phyloP scores from a whole-genome alignment of 305 asterid genomes.

The Ilex paraguariensis region DNA sequence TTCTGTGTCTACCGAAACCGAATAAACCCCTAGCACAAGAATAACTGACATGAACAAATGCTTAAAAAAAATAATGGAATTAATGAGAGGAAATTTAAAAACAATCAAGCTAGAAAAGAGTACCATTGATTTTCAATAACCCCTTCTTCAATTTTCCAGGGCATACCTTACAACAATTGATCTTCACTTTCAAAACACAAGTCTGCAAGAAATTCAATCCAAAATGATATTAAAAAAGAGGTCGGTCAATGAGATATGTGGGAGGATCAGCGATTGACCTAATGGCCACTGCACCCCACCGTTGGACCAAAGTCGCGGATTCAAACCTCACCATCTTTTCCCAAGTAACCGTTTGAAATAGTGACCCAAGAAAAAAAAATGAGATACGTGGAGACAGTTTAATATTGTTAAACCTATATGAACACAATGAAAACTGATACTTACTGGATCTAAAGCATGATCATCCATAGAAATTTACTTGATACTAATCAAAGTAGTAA shows the following conservation, averaged over 20 bases:
- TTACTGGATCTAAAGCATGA: slow-evolving; percentile 15
- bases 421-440: background rate
- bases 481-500: too few species aligned
- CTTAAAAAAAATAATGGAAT: too few species aligned
- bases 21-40: slow-evolving; percentile 26
- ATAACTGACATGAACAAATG: background rate
- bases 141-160: slow-evolving; percentile 18
- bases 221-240: background rate
- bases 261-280: too few species aligned
- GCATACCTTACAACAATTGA: slow-evolving; percentile 33
- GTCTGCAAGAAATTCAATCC: background rate
- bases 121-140: slow-evolving; percentile 36
- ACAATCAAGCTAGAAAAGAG: background rate
- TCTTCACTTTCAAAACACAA: slow-evolving; percentile 26
- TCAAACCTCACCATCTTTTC: too few species aligned
- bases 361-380: too few species aligned
- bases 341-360: too few species aligned
- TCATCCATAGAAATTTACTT: slow-evolving; percentile 13
- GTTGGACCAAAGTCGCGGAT: too few species aligned
- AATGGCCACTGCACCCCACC: too few species aligned
- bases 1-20: slow-evolving; percentile 17
- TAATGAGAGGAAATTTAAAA: too few species aligned
- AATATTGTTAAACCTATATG: background rate
- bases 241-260: background rate
- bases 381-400: too few species aligned